These are phyloP conservation scores for Triangularia setosa DNA, from an alignment of 2,329 filamentous ascomycete genomes.

Conservation along the genomic window DNA sequence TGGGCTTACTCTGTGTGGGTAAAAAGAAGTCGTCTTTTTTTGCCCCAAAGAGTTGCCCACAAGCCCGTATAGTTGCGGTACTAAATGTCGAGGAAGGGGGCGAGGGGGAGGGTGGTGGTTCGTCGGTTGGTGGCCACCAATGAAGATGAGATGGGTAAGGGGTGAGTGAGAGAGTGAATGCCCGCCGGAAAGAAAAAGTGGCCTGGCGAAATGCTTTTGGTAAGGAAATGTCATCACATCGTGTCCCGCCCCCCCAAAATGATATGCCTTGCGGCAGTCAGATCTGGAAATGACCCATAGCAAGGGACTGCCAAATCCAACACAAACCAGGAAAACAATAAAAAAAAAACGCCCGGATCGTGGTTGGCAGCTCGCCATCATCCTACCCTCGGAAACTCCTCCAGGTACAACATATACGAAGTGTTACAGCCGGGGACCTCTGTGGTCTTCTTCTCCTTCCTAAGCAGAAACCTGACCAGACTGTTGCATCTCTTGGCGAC, in stretches of 20 bases:
- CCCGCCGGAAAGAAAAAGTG: conserved; percentile 29
- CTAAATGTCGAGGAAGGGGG: conserved; percentile 6
- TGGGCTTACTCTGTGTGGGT: neutral
- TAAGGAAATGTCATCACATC: conserved; percentile 38
- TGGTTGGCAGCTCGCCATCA: conserved; percentile 21
- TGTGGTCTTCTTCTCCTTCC: conserved; percentile 23
- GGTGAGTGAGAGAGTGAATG: conserved; percentile 32
- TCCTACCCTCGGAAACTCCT: conserved; percentile 19
- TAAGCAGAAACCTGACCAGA: conserved; percentile 52
- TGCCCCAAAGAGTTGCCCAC: neutral
- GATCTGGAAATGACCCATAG: conserved; percentile 51
- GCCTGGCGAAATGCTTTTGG: conserved; percentile 35
- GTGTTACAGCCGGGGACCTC: conserved; percentile 27
- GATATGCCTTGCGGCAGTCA: conserved; percentile 59
- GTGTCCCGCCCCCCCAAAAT: conserved; percentile 44
- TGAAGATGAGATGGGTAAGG: conserved; percentile 16
- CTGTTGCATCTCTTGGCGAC: conserved; percentile 66
- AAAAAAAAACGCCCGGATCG: conserved; percentile 26
- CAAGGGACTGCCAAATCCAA: conserved; percentile 49
- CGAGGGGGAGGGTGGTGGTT: neutral
- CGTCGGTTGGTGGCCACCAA: conserved; percentile 13
- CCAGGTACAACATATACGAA: conserved; percentile 18
- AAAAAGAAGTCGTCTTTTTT: neutral
- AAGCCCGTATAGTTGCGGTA: neutral
- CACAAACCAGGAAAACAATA: conserved; percentile 38